Evolutionary conservation across 106 monocot genomes (phyloP).

Genomic region (Platanthera zijinensis): DNA sequence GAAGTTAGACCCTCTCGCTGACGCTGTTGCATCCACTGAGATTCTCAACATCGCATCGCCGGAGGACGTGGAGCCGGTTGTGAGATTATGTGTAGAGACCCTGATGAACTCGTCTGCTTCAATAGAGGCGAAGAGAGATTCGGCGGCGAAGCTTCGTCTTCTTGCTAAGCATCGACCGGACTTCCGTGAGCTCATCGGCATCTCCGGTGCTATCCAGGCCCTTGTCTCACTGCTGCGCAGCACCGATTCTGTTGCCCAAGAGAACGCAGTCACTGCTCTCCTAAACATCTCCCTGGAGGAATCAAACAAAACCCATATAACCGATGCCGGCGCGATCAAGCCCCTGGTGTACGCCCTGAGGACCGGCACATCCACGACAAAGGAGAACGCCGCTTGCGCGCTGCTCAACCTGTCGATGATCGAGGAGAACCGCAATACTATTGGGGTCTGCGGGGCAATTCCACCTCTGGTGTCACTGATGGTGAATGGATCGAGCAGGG

Average conservation of each 20-base stretch:
- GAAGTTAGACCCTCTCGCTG: not conserved
- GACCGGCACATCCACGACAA: slow-evolving; percentile 43
- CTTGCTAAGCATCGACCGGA: slow-evolving; percentile 59
- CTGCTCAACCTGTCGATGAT: slow-evolving; percentile 60
- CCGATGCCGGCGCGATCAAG: slow-evolving; percentile 51
- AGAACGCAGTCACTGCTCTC: slow-evolving; percentile 65
- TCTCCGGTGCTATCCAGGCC: slow-evolving; percentile 36
- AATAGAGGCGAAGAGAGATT: slow-evolving; percentile 25
- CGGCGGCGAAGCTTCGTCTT: slow-evolving; percentile 33
- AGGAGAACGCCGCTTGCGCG: slow-evolving; percentile 71
- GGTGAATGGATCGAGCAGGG: slow-evolving; percentile 31
- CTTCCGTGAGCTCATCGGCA: slow-evolving; percentile 41
- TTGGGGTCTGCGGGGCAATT: slow-evolving; percentile 56
- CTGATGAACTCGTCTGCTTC: slow-evolving; percentile 13
- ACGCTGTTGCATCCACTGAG: not conserved
- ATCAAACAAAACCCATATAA: slow-evolving; percentile 43
- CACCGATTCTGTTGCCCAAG: slow-evolving; percentile 44
- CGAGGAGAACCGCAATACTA: slow-evolving; percentile 38
- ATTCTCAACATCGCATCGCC: slow-evolving; percentile 1
- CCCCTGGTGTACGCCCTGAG: slow-evolving; percentile 46
- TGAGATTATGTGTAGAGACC: slow-evolving; percentile 29
- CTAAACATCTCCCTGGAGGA: slow-evolving; percentile 66
- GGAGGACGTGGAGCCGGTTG: slow-evolving; percentile 29
- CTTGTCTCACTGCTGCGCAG: slow-evolving; percentile 40
- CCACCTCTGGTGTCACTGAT: slow-evolving; percentile 54